Evolutionary conservation across 2,329 filamentous ascomycete genomes (phyloP).

Genomic region (Aspergillus nomiae): DNA sequence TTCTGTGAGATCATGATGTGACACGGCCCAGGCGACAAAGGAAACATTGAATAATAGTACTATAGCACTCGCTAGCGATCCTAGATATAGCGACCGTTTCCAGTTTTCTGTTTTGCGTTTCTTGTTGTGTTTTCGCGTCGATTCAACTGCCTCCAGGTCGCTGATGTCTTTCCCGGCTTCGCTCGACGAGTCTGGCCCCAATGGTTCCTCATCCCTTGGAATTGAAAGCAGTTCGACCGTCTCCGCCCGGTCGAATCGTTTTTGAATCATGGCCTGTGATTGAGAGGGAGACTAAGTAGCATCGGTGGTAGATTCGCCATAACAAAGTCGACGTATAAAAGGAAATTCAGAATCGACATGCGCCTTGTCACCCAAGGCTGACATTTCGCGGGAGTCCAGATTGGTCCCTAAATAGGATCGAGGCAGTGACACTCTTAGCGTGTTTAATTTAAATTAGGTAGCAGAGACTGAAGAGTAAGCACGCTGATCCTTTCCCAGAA

Average conservation of each 20-base stretch:
- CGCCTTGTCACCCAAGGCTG: background rate
- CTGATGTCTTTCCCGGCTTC: background rate
- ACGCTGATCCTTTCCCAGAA: background rate
- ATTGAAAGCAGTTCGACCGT: background rate
- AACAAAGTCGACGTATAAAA: background rate
- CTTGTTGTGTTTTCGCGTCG: background rate
- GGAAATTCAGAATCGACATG: background rate
- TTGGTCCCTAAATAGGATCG: background rate
- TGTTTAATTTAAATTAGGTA: background rate
- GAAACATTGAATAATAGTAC: background rate
- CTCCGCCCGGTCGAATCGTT: background rate
- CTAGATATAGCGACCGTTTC: background rate
- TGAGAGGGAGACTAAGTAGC: background rate
- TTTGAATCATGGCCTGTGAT: background rate
- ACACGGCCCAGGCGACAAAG: slow-evolving; percentile 1
- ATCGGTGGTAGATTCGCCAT: background rate
- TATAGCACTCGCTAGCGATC: background rate
- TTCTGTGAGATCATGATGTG: background rate
- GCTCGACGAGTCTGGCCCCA: background rate
- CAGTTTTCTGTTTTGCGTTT: background rate
- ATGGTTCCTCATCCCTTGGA: background rate
- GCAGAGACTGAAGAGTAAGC: background rate
- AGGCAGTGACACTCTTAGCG: background rate
- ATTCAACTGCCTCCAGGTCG: background rate
- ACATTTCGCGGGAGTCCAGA: background rate